These are phyloP conservation scores for Cryptomeria japonica DNA, from an alignment of 75 land plant genomes.

Conservation along the genomic window DNA sequence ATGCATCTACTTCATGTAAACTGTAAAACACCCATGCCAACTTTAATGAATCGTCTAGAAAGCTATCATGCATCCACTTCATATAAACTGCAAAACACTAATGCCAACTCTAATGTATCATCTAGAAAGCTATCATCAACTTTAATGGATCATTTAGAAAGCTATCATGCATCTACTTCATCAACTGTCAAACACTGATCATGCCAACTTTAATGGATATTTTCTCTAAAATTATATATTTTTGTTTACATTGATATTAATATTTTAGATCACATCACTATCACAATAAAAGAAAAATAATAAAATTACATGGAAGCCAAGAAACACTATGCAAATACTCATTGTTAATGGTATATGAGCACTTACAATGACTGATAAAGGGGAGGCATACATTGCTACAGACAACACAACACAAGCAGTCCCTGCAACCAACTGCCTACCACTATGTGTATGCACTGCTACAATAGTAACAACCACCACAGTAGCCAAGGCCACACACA, in stretches of 20 bases:
- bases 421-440: conserved; percentile 21
- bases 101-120: too few relatives aligned
- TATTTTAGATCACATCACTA: background rate
- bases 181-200: too few relatives aligned
- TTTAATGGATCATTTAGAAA: too few relatives aligned
- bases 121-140: too few relatives aligned
- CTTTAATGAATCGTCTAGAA: too few relatives aligned
- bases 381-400: conserved; percentile 41
- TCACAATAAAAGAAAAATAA: background rate
- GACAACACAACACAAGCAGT: conserved; percentile 29
- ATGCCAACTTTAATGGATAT: too few relatives aligned
- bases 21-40: too few relatives aligned
- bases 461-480: conserved; percentile 14
- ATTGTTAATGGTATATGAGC: background rate
- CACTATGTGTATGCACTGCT: background rate
- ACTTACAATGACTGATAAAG: conserved; percentile 38
- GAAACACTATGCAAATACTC: background rate
- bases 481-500: conserved; percentile 6
- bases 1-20: too few relatives aligned
- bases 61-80: too few relatives aligned
- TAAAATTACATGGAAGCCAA: background rate
- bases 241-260: background rate
- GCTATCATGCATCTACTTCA: too few relatives aligned
- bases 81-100: too few relatives aligned
- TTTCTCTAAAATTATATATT: background rate